phyloP scores from a whole-genome alignment of 352 stramenopile genomes.

The Phytophthora nicotianae region DNA sequence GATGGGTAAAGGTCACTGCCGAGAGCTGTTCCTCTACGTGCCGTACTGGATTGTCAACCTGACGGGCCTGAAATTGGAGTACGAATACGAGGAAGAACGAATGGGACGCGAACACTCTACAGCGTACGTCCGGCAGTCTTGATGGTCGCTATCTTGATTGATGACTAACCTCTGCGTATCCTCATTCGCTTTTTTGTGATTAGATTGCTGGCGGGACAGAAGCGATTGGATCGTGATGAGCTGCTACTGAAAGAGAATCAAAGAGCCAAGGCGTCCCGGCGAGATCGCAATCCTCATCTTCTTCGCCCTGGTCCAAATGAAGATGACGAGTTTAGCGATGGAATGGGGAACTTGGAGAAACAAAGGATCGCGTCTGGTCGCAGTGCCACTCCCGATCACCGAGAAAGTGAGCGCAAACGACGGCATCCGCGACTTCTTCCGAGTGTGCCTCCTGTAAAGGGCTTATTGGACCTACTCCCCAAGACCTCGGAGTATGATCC shows the following conservation, averaged over 20 bases:
- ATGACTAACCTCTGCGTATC: slow-evolving; percentile 8
- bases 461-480: slow-evolving; percentile 80
- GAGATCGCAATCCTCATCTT: slow-evolving; percentile 65
- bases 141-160: neutral
- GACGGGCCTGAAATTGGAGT: slow-evolving; percentile 83
- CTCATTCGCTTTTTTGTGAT: slow-evolving; percentile 10
- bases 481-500: slow-evolving; percentile 67
- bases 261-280: slow-evolving; percentile 33
- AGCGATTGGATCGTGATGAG: slow-evolving; percentile 77
- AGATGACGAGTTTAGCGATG: slow-evolving; percentile 24
- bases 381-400: slow-evolving; percentile 14
- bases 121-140: slow-evolving; percentile 37
- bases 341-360: slow-evolving; percentile 2
- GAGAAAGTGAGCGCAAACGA: slow-evolving; percentile 53
- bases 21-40: slow-evolving; percentile 83
- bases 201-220: slow-evolving; percentile 74
- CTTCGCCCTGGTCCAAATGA: slow-evolving; percentile 41
- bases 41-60: slow-evolving; percentile 91
- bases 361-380: slow-evolving; percentile 5
- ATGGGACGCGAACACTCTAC: slow-evolving; percentile 71
- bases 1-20: slow-evolving; percentile 56
- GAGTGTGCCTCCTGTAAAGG: slow-evolving; percentile 81
- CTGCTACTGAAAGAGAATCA: slow-evolving; percentile 76
- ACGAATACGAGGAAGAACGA: slow-evolving; percentile 81
- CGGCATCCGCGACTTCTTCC: slow-evolving; percentile 76